Evolutionary conservation across 352 stramenopile species (phyloP), one percentile per base, ranked within the genome.

Genomic region (Albugo laibachii): DNA sequence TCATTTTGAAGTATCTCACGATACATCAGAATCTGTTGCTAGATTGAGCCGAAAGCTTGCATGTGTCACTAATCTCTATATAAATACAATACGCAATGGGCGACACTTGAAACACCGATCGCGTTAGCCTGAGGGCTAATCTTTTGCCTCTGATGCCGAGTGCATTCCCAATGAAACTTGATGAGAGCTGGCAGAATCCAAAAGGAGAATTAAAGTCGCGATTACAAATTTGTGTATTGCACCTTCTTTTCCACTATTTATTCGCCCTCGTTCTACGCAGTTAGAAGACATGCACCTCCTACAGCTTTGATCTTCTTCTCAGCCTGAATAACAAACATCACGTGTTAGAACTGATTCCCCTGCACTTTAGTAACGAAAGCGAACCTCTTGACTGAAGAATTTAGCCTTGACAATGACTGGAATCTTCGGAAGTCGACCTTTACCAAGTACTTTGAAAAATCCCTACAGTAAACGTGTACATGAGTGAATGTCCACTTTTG

Each of bases 241-340:
- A 31, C 3, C 24, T 31, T 31, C 24, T 10, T 31, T 31, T 31
- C 24, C 24, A 8, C 24, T 31, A 31, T 31, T 31, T 31, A 31
- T 8, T 31, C 24, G 38, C 20, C 3, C 8, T 3, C 16, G n/a
- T 57, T 70, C 97, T 98, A 99, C 65, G 92, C 92, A 65, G 82
- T 95, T 50, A 99, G 72, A 53, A 99, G 70, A 73, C 93, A 98
- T 43, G 95, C 96, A 57, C 96, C 96, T 65, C 96, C 96, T 46
- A 92, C 94, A 48, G 70, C 94, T 74, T 97, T 98, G 66, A 99
- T 99, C 81, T 99, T 99, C 78, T 99, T 96, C 76, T 99, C 96
- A n/a, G 96, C 96, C 58, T 58, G 13, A 36, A 5, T n/a, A 13
- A 35, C 36, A 57, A 16, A 16, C 8, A 42, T 13, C 34, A 2